phyloP scores from a whole-genome alignment of 306 rosid species.

The Castanospermum australe region DNA sequence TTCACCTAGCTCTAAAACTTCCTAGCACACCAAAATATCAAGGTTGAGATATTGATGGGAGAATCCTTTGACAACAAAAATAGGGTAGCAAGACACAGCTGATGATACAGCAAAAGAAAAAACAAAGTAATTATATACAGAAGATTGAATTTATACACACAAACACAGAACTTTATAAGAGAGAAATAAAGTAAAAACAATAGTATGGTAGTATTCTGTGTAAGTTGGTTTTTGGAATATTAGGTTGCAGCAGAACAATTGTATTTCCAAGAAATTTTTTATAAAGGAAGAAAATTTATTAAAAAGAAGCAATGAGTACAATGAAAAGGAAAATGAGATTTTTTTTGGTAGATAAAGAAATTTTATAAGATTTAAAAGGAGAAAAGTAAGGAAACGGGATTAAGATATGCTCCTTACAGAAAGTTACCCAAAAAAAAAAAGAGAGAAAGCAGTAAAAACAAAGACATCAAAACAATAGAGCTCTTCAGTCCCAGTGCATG shows the following conservation, averaged over 20 bases:
- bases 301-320: neutral
- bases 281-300: neutral
- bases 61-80: neutral
- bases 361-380: neutral
- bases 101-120: neutral
- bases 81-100: neutral
- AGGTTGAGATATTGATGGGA: neutral
- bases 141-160: neutral
- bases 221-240: neutral
- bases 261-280: neutral
- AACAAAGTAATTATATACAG: neutral
- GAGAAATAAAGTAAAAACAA: neutral
- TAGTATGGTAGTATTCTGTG: neutral
- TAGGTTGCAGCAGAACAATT: neutral
- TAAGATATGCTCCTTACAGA: neutral
- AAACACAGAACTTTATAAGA: too few species aligned
- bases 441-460: neutral
- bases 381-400: neutral
- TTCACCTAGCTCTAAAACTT: slow-evolving; percentile 18
- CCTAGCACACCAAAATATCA: slow-evolving; percentile 4
- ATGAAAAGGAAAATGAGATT: slow-evolving; percentile 13
- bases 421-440: neutral
- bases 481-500: neutral
- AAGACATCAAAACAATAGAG: neutral
- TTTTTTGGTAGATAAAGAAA: neutral